These are phyloP conservation scores for Sedum album DNA, from an alignment of 164 flowering plant species.

Conservation along the genomic window DNA sequence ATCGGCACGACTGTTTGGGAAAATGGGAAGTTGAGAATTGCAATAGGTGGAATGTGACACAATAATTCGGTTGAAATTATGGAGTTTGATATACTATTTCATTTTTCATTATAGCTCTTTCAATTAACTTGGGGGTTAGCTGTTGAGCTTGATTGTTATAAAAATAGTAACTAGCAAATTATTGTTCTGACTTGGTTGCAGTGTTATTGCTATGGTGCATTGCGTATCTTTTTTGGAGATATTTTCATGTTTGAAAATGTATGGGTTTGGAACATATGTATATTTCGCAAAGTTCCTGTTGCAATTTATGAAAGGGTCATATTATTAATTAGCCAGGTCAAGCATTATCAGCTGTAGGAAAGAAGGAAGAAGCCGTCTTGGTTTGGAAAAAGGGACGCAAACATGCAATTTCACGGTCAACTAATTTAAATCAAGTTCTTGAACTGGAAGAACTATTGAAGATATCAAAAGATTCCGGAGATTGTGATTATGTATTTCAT, in stretches of 20 bases:
- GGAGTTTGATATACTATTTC: no score
- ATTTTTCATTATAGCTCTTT: no score
- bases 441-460: constrained; percentile 79
- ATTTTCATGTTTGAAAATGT: not conserved
- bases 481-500: constrained; percentile 15
- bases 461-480: constrained; percentile 31
- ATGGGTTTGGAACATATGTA: not conserved
- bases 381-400: constrained; percentile 82
- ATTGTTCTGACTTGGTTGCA: no score
- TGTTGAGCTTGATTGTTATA: no score
- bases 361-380: constrained; percentile 61
- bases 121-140: no score
- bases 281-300: constrained; percentile 1
- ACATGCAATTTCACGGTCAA: constrained; percentile 52
- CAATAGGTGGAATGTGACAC: no score
- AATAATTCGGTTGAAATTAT: no score
- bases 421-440: constrained; percentile 75
- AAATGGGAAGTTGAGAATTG: not conserved
- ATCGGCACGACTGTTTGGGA: not conserved
- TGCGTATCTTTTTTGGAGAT: no score
- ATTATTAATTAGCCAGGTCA: constrained; percentile 36
- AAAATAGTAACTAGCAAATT: no score
- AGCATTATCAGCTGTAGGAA: constrained; percentile 73
- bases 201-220: no score
- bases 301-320: not conserved